Percentiles rank a stretch among this genome's conserved stretches.
phyloP scores from a whole-genome alignment of 768 basidiomycete species.

The Tylopilus cervinicoccineus region DNA sequence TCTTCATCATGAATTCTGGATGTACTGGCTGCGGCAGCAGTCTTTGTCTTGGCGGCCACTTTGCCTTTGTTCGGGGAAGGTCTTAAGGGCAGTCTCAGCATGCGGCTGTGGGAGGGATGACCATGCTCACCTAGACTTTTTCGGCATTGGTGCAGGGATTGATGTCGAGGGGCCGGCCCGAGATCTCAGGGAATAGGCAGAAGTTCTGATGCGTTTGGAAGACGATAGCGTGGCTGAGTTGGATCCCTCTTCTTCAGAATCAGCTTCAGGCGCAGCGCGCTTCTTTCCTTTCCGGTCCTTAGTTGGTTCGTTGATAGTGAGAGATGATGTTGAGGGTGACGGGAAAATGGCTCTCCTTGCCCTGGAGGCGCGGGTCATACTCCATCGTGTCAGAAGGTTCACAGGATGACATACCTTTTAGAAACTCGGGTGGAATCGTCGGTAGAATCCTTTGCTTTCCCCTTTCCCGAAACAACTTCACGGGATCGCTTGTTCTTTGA shows the following conservation, averaged over 20 bases:
- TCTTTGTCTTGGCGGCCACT: slow-evolving; percentile 52
- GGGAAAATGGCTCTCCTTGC: slow-evolving; percentile 55
- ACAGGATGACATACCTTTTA: slow-evolving; percentile 57
- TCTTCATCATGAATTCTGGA: slow-evolving; percentile 69
- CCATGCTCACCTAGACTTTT: slow-evolving; percentile 59
- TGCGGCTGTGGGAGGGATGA: slow-evolving; percentile 5
- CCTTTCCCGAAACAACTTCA: slow-evolving; percentile 49
- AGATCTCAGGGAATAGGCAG: slow-evolving; percentile 68
- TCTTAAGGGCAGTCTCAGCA: slow-evolving; percentile 31
- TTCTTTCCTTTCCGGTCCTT: slow-evolving; percentile 90
- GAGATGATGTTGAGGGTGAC: slow-evolving; percentile 37
- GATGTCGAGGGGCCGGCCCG: slow-evolving; percentile 40
- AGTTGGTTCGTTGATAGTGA: slow-evolving; percentile 71
- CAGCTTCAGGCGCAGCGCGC: slow-evolving; percentile 71
- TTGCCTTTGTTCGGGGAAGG: slow-evolving; percentile 56
- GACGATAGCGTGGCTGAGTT: slow-evolving; percentile 43
- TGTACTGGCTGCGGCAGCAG: slow-evolving; percentile 54
- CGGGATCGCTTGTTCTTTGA: slow-evolving; percentile 49
- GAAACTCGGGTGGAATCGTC: slow-evolving; percentile 49
- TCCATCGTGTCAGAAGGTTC: slow-evolving; percentile 24
- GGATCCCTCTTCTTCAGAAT: slow-evolving; percentile 61
- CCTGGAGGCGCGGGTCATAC: slow-evolving; percentile 38
- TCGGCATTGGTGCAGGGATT: slow-evolving; percentile 58
- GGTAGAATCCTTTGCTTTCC: slow-evolving; percentile 57
- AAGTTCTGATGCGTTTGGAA: slow-evolving; percentile 59